Percentiles rank a stretch among this genome's conserved stretches.
These are phyloP conservation scores for Cydonia oblonga DNA, from an alignment of 331 rosid genomes.

Conservation along the genomic window DNA sequence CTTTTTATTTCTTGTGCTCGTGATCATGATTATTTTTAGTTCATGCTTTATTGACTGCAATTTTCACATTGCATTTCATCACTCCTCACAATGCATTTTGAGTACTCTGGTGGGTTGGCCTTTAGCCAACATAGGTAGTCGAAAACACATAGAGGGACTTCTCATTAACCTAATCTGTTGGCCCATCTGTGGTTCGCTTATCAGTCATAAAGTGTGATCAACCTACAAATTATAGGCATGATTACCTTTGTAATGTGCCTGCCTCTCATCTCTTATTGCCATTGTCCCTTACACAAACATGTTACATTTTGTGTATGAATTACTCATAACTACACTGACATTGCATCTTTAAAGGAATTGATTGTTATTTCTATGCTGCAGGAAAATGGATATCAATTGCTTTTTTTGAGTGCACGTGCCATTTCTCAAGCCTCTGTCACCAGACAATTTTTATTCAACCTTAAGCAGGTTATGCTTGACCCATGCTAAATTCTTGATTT, in stretches of 20 bases:
- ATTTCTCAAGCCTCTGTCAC: slow-evolving; percentile 85
- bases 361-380: slow-evolving; percentile 21
- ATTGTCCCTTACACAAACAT: too few relatives aligned
- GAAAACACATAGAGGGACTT: neutral
- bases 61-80: neutral
- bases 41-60: neutral
- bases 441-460: slow-evolving; percentile 76
- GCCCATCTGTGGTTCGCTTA: slow-evolving; percentile 13
- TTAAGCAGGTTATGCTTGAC: slow-evolving; percentile 63
- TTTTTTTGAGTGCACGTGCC: slow-evolving; percentile 95
- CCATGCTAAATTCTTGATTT: slow-evolving; percentile 5
- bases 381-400: slow-evolving; percentile 95
- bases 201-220: neutral
- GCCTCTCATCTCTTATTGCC: neutral
- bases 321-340: neutral
- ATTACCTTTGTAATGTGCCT: neutral
- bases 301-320: neutral
- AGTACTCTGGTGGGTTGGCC: slow-evolving; percentile 12
- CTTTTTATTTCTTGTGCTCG: neutral
- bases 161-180: neutral
- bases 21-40: neutral
- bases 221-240: neutral
- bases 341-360: neutral
- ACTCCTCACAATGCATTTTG: neutral
- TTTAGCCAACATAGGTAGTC: neutral